Conservation (phyloP, 2,329 filamentous ascomycete genomes). For the Bisporella sp. region DNA sequence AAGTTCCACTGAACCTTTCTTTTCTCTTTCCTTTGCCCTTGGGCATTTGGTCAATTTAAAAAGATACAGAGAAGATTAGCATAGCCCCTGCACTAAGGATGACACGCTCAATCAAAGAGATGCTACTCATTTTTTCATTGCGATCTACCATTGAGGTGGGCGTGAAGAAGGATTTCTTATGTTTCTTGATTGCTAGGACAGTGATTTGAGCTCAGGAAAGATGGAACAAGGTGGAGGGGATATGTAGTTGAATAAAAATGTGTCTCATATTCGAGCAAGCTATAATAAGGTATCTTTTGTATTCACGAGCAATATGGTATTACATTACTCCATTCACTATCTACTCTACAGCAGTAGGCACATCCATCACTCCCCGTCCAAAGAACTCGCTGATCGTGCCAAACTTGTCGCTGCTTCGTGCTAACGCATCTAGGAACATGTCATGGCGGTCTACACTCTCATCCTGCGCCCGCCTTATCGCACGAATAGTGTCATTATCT, state of each 20-base stretch:
- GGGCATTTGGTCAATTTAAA: neutral
- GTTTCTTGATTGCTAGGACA: too few relatives aligned
- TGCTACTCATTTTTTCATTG: conserved; percentile 19
- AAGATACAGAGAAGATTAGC: conserved; percentile 68
- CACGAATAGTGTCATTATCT: conserved; percentile 80
- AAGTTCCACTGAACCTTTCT: neutral
- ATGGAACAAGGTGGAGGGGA: too few relatives aligned
- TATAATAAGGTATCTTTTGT: too few relatives aligned
- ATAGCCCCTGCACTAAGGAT: conserved; percentile 89
- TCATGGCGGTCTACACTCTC: conserved; percentile 85
- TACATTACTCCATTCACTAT: too few relatives aligned
- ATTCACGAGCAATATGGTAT: too few relatives aligned
- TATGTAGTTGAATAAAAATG: too few relatives aligned
- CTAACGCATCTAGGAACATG: conserved; percentile 75
- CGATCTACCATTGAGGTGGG: neutral
- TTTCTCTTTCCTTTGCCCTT: neutral
- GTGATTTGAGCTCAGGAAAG: too few relatives aligned
- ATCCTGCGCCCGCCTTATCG: conserved; percentile 78
- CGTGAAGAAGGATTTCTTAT: neutral
- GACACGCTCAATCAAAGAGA: conserved; percentile 34
- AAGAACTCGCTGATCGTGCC: conserved; percentile 93
- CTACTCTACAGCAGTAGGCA: conserved; percentile 14
- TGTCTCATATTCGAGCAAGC: too few relatives aligned
- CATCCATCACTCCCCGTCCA: conserved; percentile 82
- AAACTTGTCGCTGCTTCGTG: conserved; percentile 74